Base-by-base conservation (phyloP, 31 red algal species). In the Endocladia muricata region DNA sequence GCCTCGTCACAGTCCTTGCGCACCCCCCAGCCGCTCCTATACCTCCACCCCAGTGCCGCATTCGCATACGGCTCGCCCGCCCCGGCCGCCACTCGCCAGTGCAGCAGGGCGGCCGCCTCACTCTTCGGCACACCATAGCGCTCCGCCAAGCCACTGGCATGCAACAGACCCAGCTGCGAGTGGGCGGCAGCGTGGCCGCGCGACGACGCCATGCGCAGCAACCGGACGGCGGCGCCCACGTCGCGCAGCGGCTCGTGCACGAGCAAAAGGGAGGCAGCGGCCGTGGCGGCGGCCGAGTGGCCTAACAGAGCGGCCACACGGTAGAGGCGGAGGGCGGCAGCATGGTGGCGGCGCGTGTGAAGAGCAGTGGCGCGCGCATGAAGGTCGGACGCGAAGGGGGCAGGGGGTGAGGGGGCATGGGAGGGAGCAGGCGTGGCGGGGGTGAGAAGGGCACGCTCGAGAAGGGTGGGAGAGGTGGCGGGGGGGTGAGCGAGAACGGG, bases 81-180 rank as follows among this genome's bases (percentile, higher is more conserved):
- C 17, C 56, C 80, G 1, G 88, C 88, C 17, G 88, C 88, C 15
- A 91, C 44, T 17, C 48, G 62, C 88, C 88, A 91, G 59, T 79
- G 61, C 13, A 91, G 30, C 3, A 84, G 22, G 13, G 88, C 78
- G 11, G 30, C 22, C 17, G 79, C 60, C 28, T 63, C 39, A 40
- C 42, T 52, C 55, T 91, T 84, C 3, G 4, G 21, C 25, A 84
- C 6, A 15, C 80, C 88, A 26, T 78, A 72, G 52, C 79, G 42
- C 9, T 84, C 79, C 37, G 73, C 79, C 52, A 91, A 49, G 4
- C 88, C 88, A 8, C 79, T 78, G 28, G 88, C 88, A 66, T 91
- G 58, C 54, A 91, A 68, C 6, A 83, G 41, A n/a, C 78, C 88
- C 5, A 91, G 79, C 21, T 73, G 32, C 2, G 79, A 79, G 35